Evolutionary conservation across 805 yeast species (phyloP).

Genomic region (Candida nemodendra): DNA sequence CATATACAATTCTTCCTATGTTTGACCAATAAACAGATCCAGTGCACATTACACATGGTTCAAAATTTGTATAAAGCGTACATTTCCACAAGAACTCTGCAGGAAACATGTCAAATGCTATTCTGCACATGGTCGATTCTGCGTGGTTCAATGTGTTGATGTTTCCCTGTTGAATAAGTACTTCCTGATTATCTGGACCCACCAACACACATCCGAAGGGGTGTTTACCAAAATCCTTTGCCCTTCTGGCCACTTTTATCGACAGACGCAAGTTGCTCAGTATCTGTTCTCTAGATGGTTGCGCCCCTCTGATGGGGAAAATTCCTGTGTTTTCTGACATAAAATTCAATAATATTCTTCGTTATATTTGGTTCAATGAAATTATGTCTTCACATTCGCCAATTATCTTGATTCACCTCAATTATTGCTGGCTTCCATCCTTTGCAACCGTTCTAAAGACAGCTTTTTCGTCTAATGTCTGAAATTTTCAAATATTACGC

Average conservation of each 20-base stretch:
- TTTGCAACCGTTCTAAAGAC: no score
- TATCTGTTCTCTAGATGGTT: slow-evolving; percentile 10
- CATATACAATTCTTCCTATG: slow-evolving; percentile 29
- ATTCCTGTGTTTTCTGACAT: no score
- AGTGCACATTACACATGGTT: slow-evolving; percentile 33
- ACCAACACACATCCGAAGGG: slow-evolving; percentile 31
- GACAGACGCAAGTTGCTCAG: slow-evolving; percentile 11
- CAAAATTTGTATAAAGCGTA: slow-evolving; percentile 31
- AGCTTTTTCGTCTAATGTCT: no score
- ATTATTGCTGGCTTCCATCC: no score
- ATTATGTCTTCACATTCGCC: no score
- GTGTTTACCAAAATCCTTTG: slow-evolving; percentile 24
- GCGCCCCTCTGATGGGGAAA: slow-evolving; percentile 18
- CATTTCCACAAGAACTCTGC: slow-evolving; percentile 29
- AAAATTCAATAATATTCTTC: no score
- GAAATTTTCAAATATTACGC: no score
- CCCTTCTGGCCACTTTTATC: slow-evolving; percentile 20
- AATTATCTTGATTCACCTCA: no score
- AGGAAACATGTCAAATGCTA: slow-evolving; percentile 20
- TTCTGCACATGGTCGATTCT: slow-evolving; percentile 25
- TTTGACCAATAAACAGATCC: slow-evolving; percentile 32
- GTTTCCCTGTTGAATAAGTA: slow-evolving; percentile 28
- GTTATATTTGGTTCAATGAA: no score
- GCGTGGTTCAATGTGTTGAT: slow-evolving; percentile 32
- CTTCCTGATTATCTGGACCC: slow-evolving; percentile 25